Evolutionary conservation across 352 stramenopile genomes (phyloP).

Genomic region (Phytophthora nicotianae): DNA sequence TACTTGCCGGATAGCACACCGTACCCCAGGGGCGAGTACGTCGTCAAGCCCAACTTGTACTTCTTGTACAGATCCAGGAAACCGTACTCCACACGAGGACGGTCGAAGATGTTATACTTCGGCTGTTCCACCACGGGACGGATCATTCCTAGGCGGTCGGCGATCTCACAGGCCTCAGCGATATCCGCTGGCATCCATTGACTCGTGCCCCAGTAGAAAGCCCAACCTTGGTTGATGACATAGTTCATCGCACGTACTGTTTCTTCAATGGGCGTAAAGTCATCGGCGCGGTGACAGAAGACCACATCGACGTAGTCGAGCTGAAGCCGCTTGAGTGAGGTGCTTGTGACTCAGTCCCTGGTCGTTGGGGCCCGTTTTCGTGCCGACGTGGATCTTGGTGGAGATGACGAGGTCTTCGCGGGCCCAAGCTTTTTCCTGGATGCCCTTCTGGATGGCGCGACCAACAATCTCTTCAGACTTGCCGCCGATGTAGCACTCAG

Average conservation of each 20-base stretch:
- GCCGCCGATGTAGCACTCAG: slow-evolving; percentile 41
- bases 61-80: slow-evolving; percentile 57
- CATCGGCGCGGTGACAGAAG: slow-evolving; percentile 56
- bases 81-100: slow-evolving; percentile 56
- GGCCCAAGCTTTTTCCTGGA: slow-evolving; percentile 29
- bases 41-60: slow-evolving; percentile 62
- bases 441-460: slow-evolving; percentile 40
- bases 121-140: slow-evolving; percentile 53
- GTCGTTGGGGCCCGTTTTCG: slow-evolving; percentile 19
- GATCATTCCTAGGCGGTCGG: slow-evolving; percentile 35
- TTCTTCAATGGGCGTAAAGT: slow-evolving; percentile 36
- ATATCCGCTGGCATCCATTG: slow-evolving; percentile 67
- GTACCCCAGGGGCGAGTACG: slow-evolving; percentile 49
- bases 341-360: slow-evolving; percentile 40
- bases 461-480: slow-evolving; percentile 43
- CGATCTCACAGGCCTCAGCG: slow-evolving; percentile 45
- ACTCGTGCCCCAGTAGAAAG: slow-evolving; percentile 40
- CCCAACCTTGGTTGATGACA: slow-evolving; percentile 26
- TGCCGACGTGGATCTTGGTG: slow-evolving; percentile 54
- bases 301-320: slow-evolving; percentile 51
- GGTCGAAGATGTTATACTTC: slow-evolving; percentile 76
- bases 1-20: slow-evolving; percentile 68
- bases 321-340: slow-evolving; percentile 34
- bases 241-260: slow-evolving; percentile 33
- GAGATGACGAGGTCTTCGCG: slow-evolving; percentile 55